Evolutionary conservation across 768 basidiomycete species (phyloP).

Genomic region (Pleurotus salmoneostramineus): DNA sequence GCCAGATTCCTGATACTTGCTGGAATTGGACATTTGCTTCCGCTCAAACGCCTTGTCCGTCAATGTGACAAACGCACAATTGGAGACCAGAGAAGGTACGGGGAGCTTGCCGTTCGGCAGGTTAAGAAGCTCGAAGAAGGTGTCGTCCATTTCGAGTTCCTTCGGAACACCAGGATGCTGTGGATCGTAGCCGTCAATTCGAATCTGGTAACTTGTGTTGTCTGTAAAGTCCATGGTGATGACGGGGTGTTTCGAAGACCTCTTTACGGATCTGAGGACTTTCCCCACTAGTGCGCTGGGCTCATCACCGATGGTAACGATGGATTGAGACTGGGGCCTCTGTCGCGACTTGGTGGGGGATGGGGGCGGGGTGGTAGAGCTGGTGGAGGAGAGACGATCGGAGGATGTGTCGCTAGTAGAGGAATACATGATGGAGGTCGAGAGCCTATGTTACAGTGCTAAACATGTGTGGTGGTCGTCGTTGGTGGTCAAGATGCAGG

Average conservation of each 20-base stretch:
- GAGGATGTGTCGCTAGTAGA: constrained; percentile 3
- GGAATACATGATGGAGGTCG: not conserved
- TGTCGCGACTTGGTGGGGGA: constrained; percentile 21
- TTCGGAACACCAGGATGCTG: constrained; percentile 53
- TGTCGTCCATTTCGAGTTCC: constrained; percentile 48
- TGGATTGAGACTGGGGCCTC: constrained; percentile 31
- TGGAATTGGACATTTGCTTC: constrained; percentile 25
- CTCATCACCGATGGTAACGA: constrained; percentile 21
- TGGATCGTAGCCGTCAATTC: constrained; percentile 64
- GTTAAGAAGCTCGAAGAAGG: constrained; percentile 32
- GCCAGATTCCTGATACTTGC: constrained; percentile 15
- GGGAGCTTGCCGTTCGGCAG: constrained; percentile 22
- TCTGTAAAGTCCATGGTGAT: constrained; percentile 47
- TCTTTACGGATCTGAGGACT: constrained; percentile 31
- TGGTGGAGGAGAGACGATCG: constrained; percentile 8
- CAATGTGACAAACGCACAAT: constrained; percentile 51
- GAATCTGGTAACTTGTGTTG: constrained; percentile 39
- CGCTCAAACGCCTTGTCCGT: constrained; percentile 56
- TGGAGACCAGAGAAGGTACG: constrained; percentile 38
- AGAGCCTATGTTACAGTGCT: too few relatives aligned
- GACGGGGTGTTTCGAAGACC: constrained; percentile 39
- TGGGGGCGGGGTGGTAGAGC: constrained; percentile 9
- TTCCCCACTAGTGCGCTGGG: constrained; percentile 36
- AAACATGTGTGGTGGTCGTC: too few relatives aligned
- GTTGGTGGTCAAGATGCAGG: too few relatives aligned